Conservation (phyloP, 179 eudicot species). For the Spergularia azorica region DNA sequence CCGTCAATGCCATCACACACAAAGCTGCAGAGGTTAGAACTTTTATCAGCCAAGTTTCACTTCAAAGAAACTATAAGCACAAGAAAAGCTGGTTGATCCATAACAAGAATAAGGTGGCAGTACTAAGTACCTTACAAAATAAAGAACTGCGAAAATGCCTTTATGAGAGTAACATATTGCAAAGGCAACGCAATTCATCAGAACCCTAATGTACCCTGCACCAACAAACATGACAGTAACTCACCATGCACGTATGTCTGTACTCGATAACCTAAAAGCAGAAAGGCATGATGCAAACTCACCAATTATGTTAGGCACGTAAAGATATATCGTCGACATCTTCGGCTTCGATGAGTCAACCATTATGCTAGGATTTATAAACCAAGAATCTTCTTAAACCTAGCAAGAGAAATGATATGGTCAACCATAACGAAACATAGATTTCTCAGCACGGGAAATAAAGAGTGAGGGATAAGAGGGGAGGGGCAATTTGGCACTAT, state of each 20-base stretch:
- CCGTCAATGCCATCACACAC: conserved; percentile 97
- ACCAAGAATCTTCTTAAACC: not conserved
- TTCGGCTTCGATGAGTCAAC: conserved; percentile 48
- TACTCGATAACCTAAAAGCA: not conserved
- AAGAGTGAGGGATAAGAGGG: too few species aligned
- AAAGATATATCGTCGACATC: conserved; percentile 64
- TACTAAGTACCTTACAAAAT: conserved; percentile 61
- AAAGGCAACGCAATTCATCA: conserved; percentile 81
- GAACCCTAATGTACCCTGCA: conserved; percentile 75
- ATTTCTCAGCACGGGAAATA: too few species aligned
- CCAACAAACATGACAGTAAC: conserved; percentile 6
- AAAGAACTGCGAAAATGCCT: conserved; percentile 66
- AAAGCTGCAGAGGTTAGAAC: conserved; percentile 50
- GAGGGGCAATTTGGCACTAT: too few species aligned
- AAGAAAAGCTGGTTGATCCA: not conserved
- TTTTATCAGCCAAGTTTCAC: not conserved
- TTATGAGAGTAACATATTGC: conserved; percentile 72
- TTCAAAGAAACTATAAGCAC: not conserved
- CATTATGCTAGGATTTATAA: conserved; percentile 33
- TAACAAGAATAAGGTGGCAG: not conserved
- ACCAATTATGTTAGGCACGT: conserved; percentile 88
- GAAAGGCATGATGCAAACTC: conserved; percentile 17
- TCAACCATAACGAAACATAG: not conserved
- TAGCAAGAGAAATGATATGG: not conserved
- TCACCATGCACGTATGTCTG: not conserved